phyloP scores from a whole-genome alignment of 75 land plant genomes.

The Sequoia sempervirens region DNA sequence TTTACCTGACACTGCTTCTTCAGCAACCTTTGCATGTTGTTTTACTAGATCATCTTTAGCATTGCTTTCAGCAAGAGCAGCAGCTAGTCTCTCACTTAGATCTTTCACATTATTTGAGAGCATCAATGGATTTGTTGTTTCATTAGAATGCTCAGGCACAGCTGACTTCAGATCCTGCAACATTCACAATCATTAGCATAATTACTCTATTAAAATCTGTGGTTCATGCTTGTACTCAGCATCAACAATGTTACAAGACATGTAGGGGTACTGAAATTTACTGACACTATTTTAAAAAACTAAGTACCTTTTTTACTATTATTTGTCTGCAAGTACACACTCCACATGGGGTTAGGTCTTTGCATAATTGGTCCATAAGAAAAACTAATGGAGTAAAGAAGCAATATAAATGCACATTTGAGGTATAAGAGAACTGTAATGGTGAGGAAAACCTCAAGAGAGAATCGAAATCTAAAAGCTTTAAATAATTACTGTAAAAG shows the following conservation, averaged over 20 bases:
- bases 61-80: slow-evolving; percentile 43
- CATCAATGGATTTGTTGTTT: slow-evolving; percentile 18
- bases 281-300: background rate
- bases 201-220: background rate
- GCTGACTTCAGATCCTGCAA: background rate
- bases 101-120: slow-evolving; percentile 36
- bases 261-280: background rate
- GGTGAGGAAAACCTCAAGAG: background rate
- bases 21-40: slow-evolving; percentile 55
- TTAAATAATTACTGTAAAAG: too few relatives aligned
- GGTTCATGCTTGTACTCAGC: background rate
- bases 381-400: background rate
- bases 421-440: background rate
- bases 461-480: background rate
- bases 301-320: background rate
- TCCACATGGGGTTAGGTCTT: background rate
- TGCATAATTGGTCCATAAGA: background rate
- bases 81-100: slow-evolving; percentile 57
- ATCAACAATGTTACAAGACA: background rate
- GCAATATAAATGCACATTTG: background rate
- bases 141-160: background rate
- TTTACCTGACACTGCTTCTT: slow-evolving; percentile 73
- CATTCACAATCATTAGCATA: background rate
- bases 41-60: slow-evolving; percentile 57
- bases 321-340: background rate